Base-by-base conservation (phyloP, 108 stramenopile genomes). In the Skeletonema marinoi region DNA sequence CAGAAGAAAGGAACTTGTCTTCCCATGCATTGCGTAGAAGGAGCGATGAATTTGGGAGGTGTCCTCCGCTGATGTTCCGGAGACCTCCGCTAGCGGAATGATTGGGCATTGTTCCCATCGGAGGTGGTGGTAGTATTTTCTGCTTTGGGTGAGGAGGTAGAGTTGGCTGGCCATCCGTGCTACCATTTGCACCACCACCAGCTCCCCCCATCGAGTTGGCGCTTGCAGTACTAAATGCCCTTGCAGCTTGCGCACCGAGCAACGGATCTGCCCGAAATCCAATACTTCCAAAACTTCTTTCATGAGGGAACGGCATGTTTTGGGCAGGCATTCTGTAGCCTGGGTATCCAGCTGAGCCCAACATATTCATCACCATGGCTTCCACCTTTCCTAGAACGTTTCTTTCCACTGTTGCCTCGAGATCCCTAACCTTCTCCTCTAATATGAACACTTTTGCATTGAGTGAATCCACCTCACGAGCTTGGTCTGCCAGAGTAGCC, bases 81-180 rank as follows among this genome's bases (percentile, higher is more conserved):
- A 88, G 81, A 10, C 89, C 73, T 9, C 85, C 87, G 3, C 79
- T 68, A 13, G 85, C 89, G 30, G 25, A n/a, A 14, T 41, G 44
- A 67, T 32, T 17, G 16, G 8, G 35, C 65, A 36, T 38, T 32
- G 60, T 11, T 33, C 42, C 68, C 25, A 50, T 13, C 21, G 32
- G 62, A 21, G 73, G 78, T 2, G 85, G 72, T 5, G 91, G 87
- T 30, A 91, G 61, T 16, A 76, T 74, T 70, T 92, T 95, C 60
- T 92, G 92, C 60, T 95, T 95, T 10, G 94, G 94, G 60, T 95
- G 94, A 10, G 94, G 92, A 36, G 92, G 92, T 9, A 95, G 70
- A 8, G 92, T 91, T 4, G 93, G 78, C 58, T 56, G 13, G 31
- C 61, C 36, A 25, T 67, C 81, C 25, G 33, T 3, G n/a, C 32